phyloP scores from a whole-genome alignment of 345 rosid genomes.

The Rhodamnia argentea region DNA sequence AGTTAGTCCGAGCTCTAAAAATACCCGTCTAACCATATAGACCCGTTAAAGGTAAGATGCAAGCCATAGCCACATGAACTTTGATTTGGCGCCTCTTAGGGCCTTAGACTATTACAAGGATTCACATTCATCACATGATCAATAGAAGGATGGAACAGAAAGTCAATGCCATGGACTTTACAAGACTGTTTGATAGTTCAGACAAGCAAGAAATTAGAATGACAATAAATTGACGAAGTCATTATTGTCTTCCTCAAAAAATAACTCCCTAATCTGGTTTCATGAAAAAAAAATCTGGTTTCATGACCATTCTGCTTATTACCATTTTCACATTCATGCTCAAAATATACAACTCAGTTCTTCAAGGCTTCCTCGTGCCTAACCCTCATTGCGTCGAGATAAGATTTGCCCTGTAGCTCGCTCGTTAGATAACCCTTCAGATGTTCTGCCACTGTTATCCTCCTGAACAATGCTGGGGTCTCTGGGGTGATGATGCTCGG shows the following conservation, averaged over 20 bases:
- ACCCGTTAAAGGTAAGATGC: background rate
- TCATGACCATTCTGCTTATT: too few species aligned
- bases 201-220: background rate
- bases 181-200: background rate
- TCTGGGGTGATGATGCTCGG: background rate
- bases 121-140: background rate
- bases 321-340: background rate
- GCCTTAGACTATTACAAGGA: too few species aligned
- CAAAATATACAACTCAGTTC: background rate
- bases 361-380: background rate
- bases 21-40: background rate
- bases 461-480: background rate
- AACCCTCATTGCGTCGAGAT: slow-evolving; percentile 9
- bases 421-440: background rate
- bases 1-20: background rate
- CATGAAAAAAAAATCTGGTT: too few species aligned
- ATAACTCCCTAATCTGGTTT: background rate
- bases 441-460: background rate
- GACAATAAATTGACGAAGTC: background rate
- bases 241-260: background rate
- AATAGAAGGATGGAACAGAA: background rate
- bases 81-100: background rate
- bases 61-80: background rate
- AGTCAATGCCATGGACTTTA: background rate
- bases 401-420: background rate